Evolutionary conservation across 1,139 yeast genomes (phyloP).

Genomic region (Pichia terricola): DNA sequence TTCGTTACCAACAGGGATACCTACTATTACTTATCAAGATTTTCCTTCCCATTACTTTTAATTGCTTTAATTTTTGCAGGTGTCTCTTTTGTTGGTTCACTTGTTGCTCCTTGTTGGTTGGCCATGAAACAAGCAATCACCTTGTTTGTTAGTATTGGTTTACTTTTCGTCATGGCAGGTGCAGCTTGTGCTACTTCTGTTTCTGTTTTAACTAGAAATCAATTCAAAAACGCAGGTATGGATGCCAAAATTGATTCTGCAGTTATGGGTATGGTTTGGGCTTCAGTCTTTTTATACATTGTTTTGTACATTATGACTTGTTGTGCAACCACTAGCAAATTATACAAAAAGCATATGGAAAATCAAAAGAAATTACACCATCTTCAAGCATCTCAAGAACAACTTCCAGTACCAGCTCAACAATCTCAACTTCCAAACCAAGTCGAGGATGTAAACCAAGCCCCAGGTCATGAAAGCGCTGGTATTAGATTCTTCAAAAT

Average conservation of each 20-base stretch:
- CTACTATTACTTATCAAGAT: conserved; percentile 61
- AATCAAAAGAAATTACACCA: conserved; percentile 1
- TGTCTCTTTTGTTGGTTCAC: conserved; percentile 29
- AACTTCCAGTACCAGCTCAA: conserved; percentile 1
- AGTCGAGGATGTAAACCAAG: conserved; percentile 7
- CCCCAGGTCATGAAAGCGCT: conserved; percentile 23
- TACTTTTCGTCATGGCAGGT: conserved; percentile 47
- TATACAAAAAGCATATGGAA: conserved; percentile 35
- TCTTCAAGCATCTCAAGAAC: not conserved
- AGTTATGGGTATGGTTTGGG: conserved; percentile 60
- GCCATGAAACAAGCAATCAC: conserved; percentile 46
- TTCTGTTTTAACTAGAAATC: conserved; percentile 52
- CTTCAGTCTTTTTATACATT: conserved; percentile 46
- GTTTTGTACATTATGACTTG: conserved; percentile 48
- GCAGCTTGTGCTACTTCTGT: conserved; percentile 63
- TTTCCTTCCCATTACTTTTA: conserved; percentile 57
- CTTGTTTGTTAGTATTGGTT: conserved; percentile 42
- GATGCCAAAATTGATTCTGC: conserved; percentile 45
- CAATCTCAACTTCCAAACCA: conserved; percentile 1
- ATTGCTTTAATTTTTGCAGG: conserved; percentile 51
- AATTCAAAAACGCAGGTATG: conserved; percentile 41
- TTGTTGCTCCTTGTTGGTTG: conserved; percentile 29
- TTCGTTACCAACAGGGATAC: conserved; percentile 49
- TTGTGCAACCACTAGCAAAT: conserved; percentile 39
- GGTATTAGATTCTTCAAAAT: conserved; percentile 75